Base-by-base conservation (phyloP, 208 protist genomes). In the Leishmania amazonensis region DNA sequence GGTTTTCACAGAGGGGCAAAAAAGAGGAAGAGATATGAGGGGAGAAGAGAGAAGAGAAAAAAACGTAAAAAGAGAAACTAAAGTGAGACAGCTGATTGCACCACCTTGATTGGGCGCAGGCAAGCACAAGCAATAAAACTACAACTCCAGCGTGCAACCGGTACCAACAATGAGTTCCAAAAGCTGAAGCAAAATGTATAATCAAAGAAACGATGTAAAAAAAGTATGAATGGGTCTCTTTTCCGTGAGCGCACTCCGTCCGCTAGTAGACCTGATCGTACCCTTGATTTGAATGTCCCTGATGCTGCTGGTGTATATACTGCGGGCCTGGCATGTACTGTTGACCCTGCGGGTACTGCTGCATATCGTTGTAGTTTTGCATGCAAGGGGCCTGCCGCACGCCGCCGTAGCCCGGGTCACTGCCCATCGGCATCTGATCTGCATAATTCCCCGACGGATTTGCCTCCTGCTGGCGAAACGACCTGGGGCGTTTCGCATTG, bases 201-300 rank as follows among this genome's bases (percentile, higher is more conserved):
- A 49, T 71, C 15, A 35, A 75, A 75, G 13, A 64, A 31, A 78
- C 68, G 45, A 81, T 85, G 81, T 68, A 73, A 57, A 49, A 49
- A 35, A 38, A 57, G 71, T 31, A 24, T 78, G 3, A 47, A 31
- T 53, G 15, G 9, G 65, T 51, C 45, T 1, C 68, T 24, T 49
- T 73, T 35, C 11, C 42, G 17, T 21, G 35, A 73, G 68, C 13
- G 13, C 40, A 24, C 24, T 13, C 19, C 28, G 21, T 38, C 21
- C 24, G 45, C 28, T 31, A 45, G 35, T 77, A 84, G 28, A 62
- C 73, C 62, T 85, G 77, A n/a, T 57, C 72, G 42, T 75, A 67
- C 19, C 62, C 76, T 58, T 81, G 76, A 40, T 58, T 79, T 35
- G 72, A 28, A 80, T 84, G 80, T 21, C 81, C 81, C 8, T 81